These are phyloP conservation scores for Sphaerulina musiva DNA, from an alignment of 2,329 filamentous ascomycete species.

Conservation along the genomic window DNA sequence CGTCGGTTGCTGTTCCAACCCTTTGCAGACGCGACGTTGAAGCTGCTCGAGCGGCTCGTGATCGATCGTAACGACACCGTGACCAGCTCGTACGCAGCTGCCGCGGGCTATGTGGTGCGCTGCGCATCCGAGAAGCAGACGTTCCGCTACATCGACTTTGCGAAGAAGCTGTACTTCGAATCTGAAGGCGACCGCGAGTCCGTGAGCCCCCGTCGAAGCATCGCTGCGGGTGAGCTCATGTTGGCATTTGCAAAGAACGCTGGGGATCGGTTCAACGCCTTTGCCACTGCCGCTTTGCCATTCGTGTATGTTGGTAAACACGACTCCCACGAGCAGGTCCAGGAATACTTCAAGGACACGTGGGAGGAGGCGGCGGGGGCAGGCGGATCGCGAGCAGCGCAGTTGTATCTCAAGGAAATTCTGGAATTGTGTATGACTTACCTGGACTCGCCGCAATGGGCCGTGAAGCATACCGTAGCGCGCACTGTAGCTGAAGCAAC, in stretches of 20 bases:
- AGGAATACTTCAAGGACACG: conserved; percentile 71
- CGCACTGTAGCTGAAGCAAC: conserved; percentile 71
- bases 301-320: conserved; percentile 85
- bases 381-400: conserved; percentile 72
- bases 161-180: conserved; percentile 68
- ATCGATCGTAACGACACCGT: conserved; percentile 93
- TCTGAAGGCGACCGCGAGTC: conserved; percentile 63
- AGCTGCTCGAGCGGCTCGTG: conserved; percentile 70
- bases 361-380: conserved; percentile 93
- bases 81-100: conserved; percentile 77
- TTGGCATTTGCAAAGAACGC: conserved; percentile 78
- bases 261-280: conserved; percentile 74
- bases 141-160: conserved; percentile 48
- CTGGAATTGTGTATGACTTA: conserved; percentile 59
- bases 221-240: conserved; percentile 75
- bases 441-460: conserved; percentile 78
- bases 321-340: conserved; percentile 73
- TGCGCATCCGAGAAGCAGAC: conserved; percentile 55
- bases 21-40: conserved; percentile 69
- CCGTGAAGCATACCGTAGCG: conserved; percentile 80
- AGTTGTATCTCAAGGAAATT: conserved; percentile 80
- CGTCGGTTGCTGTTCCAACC: conserved; percentile 68
- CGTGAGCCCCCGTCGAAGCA: conserved; percentile 38
- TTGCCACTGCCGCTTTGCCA: conserved; percentile 70
- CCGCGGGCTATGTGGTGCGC: conserved; percentile 76